Base-by-base conservation (phyloP, 176 grass and related monocot genomes). In the Phyllostachys edulis region DNA sequence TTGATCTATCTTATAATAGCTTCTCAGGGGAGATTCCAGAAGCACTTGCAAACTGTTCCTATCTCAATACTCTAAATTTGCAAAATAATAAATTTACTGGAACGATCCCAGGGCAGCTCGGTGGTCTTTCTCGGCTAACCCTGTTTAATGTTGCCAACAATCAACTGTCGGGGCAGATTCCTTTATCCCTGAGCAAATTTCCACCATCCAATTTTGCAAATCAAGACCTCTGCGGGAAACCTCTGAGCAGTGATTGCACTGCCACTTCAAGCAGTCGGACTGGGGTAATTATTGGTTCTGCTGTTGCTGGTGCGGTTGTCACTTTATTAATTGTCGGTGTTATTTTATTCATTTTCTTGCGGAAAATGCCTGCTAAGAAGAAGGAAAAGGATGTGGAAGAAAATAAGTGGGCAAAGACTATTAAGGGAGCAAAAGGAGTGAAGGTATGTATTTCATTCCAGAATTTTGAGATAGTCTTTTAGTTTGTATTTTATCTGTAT, bases 391-490 rank as follows among this genome's bases (percentile, higher is more conserved):
- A 90, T 36, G 34, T 92, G 55, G 96, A 95, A 91, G 96, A 95
- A 88, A 98, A 98, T 75, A 98, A 85, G 57, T 98, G 96, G 96
- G 96, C 91, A 20, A 95, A 98, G 81, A 87, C 81, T 84, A 95
- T 98, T 45, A 98, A 95, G 84, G 89, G 93, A 51, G 40, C 87
- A 55, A 98, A 94, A 94, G 87, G 93, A 78, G 82, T 74, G 26
- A 95, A 98, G 93, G 96, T 89, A 92, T 80, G 84, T 59, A 80
- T 57, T 60, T 67, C 21, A 4, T 8, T 67, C 7, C 7, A 70
- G 50, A 82, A 74, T 73, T 32, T 46, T 85, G 5, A 61, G 17
- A 5, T 73, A 76, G 3, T 44, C 4, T 52, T 32, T 38, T 56
- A 60, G 0, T 49, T 67, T 77, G 51, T 59, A 68, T 40, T 80